phyloP scores from a whole-genome alignment of 345 rosid species.

The Odontarrhena argentea region DNA sequence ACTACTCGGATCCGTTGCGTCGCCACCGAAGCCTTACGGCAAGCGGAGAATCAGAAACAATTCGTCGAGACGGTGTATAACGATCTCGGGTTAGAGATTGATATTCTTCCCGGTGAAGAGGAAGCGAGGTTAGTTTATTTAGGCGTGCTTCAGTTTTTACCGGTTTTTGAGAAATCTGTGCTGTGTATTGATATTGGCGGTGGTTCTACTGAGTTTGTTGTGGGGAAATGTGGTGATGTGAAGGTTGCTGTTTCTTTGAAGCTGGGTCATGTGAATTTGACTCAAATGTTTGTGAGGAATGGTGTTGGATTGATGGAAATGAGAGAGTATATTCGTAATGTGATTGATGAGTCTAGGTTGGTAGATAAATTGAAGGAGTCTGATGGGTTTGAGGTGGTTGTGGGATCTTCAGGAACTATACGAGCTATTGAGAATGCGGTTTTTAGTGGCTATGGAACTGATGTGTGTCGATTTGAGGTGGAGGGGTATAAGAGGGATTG shows the following conservation, averaged over 20 bases:
- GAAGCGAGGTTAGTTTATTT: slow-evolving; percentile 61
- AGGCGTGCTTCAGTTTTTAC: slow-evolving; percentile 68
- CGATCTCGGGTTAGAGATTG: slow-evolving; percentile 46
- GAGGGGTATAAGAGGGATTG: slow-evolving; percentile 56
- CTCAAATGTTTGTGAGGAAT: slow-evolving; percentile 46
- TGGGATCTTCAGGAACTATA: slow-evolving; percentile 71
- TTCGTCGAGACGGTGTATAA: slow-evolving; percentile 45
- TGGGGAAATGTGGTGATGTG: slow-evolving; percentile 57
- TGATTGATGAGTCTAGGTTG: slow-evolving; percentile 51
- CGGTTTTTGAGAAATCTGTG: slow-evolving; percentile 52
- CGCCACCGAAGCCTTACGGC: slow-evolving; percentile 69
- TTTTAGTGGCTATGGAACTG: slow-evolving; percentile 47
- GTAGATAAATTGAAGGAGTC: slow-evolving; percentile 46
- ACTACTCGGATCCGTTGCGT: slow-evolving; percentile 49
- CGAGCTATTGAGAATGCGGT: slow-evolving; percentile 68
- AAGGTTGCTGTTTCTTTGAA: slow-evolving; percentile 52
- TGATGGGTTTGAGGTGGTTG: slow-evolving; percentile 59
- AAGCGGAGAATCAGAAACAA: slow-evolving; percentile 48
- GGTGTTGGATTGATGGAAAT: slow-evolving; percentile 38
- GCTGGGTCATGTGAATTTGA: slow-evolving; percentile 65
- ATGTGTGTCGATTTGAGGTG: slow-evolving; percentile 26
- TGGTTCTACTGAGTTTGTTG: slow-evolving; percentile 71
- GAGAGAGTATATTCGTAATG: slow-evolving; percentile 50
- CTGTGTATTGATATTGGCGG: slow-evolving; percentile 71
- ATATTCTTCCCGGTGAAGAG: slow-evolving; percentile 62